Conservation (phyloP, 371 early-diverging fungal species). For the Mucor velutinosus region DNA sequence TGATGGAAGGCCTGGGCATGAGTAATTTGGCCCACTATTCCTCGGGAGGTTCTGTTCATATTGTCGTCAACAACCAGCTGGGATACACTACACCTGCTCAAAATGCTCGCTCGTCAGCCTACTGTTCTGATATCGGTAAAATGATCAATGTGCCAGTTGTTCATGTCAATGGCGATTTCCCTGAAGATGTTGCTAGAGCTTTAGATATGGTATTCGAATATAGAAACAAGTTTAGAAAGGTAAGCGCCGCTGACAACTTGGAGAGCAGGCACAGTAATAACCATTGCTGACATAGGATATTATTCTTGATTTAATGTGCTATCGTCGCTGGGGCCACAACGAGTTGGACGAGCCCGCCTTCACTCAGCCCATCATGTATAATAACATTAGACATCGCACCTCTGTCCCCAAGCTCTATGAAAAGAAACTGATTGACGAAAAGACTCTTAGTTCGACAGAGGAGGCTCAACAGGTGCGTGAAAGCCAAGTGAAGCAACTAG, state of each 20-base stretch:
- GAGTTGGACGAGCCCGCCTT: conserved; percentile 97
- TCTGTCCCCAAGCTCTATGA: conserved; percentile 86
- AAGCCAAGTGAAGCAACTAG: conserved; percentile 57
- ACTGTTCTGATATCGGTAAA: conserved; percentile 94
- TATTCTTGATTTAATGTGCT: conserved; percentile 91
- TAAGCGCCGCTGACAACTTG: neutral
- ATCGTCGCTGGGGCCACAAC: conserved; percentile 96
- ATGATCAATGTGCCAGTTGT: conserved; percentile 94
- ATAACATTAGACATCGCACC: conserved; percentile 80
- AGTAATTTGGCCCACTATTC: conserved; percentile 93
- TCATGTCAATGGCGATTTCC: conserved; percentile 95
- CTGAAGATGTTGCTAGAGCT: conserved; percentile 91
- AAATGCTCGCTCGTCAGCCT: conserved; percentile 88
- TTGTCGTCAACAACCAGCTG: conserved; percentile 97
- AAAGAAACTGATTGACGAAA: conserved; percentile 58
- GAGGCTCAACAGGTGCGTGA: conserved; percentile 60
- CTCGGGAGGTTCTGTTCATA: conserved; percentile 92
- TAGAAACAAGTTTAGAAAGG: conserved; percentile 87
- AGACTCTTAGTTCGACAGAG: conserved; percentile 33
- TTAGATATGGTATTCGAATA: conserved; percentile 87
- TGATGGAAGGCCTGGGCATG: conserved; percentile 92
- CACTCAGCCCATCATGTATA: conserved; percentile 97
- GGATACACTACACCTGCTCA: conserved; percentile 95
- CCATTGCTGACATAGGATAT: conserved; percentile 56
- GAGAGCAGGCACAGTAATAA: neutral